These are phyloP conservation scores for Kodamaea anthophila DNA, from an alignment of 1,139 yeast species.

Conservation along the genomic window DNA sequence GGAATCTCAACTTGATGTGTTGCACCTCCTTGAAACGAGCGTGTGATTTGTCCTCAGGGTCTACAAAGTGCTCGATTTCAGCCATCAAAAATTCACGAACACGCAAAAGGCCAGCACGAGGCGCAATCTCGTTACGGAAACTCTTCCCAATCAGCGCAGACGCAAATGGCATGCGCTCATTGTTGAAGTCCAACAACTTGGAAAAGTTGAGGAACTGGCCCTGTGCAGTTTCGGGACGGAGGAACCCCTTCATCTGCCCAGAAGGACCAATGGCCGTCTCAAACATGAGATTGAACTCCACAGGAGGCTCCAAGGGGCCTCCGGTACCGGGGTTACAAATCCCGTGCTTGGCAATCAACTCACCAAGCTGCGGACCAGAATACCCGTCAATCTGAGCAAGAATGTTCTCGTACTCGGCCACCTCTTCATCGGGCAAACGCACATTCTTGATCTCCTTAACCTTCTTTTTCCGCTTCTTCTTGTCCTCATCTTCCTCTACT, in stretches of 20 bases:
- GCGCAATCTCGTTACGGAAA: slow-evolving; percentile 97
- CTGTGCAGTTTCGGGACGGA: slow-evolving; percentile 99
- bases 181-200: slow-evolving; percentile 91
- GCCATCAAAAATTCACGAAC: slow-evolving; percentile 99
- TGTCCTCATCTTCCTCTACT: slow-evolving; percentile 59
- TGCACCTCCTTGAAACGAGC: slow-evolving; percentile 70
- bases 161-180: slow-evolving; percentile 97
- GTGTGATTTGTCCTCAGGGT: slow-evolving; percentile 82
- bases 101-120: slow-evolving; percentile 94
- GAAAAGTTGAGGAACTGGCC: slow-evolving; percentile 96
- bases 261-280: slow-evolving; percentile 99
- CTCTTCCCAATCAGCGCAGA: slow-evolving; percentile 98
- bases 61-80: slow-evolving; percentile 97
- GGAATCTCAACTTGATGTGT: slow-evolving; percentile 65
- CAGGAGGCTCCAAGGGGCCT: slow-evolving; percentile 81
- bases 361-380: slow-evolving; percentile 89
- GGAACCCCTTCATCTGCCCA: slow-evolving; percentile 89
- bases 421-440: slow-evolving; percentile 75
- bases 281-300: slow-evolving; percentile 96
- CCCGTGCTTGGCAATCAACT: slow-evolving; percentile 70
- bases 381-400: slow-evolving; percentile 94
- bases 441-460: slow-evolving; percentile 90
- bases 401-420: slow-evolving; percentile 73
- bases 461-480: slow-evolving; percentile 88
- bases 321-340: slow-evolving; percentile 91